Evolutionary conservation across 257 asterid genomes (phyloP).

Genomic region (Scutellaria minor): DNA sequence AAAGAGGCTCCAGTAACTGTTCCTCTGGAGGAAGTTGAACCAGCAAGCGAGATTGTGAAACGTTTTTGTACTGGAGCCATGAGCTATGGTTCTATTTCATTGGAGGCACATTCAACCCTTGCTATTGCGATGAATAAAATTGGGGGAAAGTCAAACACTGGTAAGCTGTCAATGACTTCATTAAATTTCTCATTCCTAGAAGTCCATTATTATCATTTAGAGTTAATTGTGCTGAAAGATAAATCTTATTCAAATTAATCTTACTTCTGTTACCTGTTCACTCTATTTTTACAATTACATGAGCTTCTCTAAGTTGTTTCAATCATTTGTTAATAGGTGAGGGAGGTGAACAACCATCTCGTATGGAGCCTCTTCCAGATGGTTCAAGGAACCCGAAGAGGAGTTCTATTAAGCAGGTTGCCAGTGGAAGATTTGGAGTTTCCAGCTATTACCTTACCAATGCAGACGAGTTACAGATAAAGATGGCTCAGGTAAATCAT

Average conservation of each 20-base stretch:
- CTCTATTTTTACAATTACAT: conserved; percentile 5
- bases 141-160: conserved; percentile 98
- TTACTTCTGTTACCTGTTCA: conserved; percentile 2
- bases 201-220: not conserved
- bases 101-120: conserved; percentile 95
- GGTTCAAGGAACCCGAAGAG: conserved; percentile 91
- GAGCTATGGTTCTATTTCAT: conserved; percentile 98
- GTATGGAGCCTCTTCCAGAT: conserved; percentile 92
- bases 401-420: conserved; percentile 99
- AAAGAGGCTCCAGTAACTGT: conserved; percentile 63
- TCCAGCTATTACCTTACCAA: conserved; percentile 96
- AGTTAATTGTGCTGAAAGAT: not conserved
- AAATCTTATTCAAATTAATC: not conserved
- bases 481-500: conserved; percentile 94
- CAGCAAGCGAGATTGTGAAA: conserved; percentile 93
- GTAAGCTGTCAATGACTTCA: conserved; percentile 42
- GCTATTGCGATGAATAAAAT: conserved; percentile 94
- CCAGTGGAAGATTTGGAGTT: conserved; percentile 99
- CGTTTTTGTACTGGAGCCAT: conserved; percentile 97
- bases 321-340: conserved; percentile 61
- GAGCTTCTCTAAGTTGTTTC: conserved; percentile 19
- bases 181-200: not conserved
- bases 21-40: conserved; percentile 90
- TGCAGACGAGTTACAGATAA: conserved; percentile 93
- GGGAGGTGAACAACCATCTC: conserved; percentile 99